These are phyloP conservation scores for Marchantia polymorpha DNA, from an alignment of 225 moss, liverwort and hornwort species.

Conservation along the genomic window DNA sequence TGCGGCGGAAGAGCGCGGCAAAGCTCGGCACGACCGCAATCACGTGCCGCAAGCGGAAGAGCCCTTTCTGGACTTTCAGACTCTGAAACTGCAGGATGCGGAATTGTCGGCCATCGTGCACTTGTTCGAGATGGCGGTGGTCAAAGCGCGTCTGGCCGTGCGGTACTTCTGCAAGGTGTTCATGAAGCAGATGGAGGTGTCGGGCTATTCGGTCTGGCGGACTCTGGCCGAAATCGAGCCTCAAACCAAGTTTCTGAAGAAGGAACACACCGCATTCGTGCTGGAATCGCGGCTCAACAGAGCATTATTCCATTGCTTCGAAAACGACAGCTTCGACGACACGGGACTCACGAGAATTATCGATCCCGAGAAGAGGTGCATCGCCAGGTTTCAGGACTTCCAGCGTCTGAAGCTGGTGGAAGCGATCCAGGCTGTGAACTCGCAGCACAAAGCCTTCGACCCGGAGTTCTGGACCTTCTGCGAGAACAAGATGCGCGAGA, in stretches of 20 bases:
- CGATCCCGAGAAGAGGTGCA: slow-evolving; percentile 61
- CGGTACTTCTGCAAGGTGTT: slow-evolving; percentile 84
- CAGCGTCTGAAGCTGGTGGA: slow-evolving; percentile 72
- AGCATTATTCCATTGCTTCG: slow-evolving; percentile 80
- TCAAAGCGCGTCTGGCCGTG: slow-evolving; percentile 64
- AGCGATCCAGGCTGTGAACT: slow-evolving; percentile 64
- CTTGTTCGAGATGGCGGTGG: slow-evolving; percentile 62
- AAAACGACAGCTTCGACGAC: slow-evolving; percentile 89
- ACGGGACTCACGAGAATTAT: slow-evolving; percentile 72
- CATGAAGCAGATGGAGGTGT: slow-evolving; percentile 89
- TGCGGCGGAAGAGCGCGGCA: slow-evolving; percentile 11
- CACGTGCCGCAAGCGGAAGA: slow-evolving; percentile 13
- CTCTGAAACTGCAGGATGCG: slow-evolving; percentile 30
- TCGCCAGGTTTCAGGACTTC: slow-evolving; percentile 68
- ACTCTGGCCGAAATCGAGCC: slow-evolving; percentile 75
- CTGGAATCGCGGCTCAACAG: slow-evolving; percentile 82
- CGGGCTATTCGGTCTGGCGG: slow-evolving; percentile 76
- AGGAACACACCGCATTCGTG: slow-evolving; percentile 74
- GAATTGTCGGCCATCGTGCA: slow-evolving; percentile 36
- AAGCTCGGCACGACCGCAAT: slow-evolving; percentile 17
- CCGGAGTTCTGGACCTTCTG: slow-evolving; percentile 68
- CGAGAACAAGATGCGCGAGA: slow-evolving; percentile 86
- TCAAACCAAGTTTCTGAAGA: slow-evolving; percentile 60
- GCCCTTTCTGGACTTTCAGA: slow-evolving; percentile 15
- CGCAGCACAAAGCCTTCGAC: slow-evolving; percentile 55